A percentile compares a stretch with the other conserved stretches of the same genome.
Evolutionary conservation across 805 yeast genomes (phyloP).

Genomic region (Torulaspora microellipsoides): DNA sequence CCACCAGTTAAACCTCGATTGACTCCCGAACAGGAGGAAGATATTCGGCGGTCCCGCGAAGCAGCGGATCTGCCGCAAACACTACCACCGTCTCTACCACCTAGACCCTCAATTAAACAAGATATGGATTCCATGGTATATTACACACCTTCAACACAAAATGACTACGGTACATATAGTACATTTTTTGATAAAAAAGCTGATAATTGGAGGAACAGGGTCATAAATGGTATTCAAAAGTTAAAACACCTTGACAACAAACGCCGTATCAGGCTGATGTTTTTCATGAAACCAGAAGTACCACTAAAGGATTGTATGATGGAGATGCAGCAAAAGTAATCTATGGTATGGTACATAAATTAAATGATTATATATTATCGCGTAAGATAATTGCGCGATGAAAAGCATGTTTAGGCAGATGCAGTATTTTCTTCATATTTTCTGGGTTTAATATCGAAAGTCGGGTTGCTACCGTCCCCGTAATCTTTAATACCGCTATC

Average conservation of each 20-base stretch:
- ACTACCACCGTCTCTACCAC: slow-evolving; percentile 18
- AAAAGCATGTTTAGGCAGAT: slow-evolving; percentile 16
- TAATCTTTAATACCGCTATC: slow-evolving; percentile 56
- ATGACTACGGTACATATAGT: slow-evolving; percentile 27
- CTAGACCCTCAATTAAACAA: slow-evolving; percentile 13
- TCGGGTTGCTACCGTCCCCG: slow-evolving; percentile 57
- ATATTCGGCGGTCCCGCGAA: slow-evolving; percentile 9
- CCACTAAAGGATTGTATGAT: slow-evolving; percentile 24
- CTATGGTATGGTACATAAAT: not conserved
- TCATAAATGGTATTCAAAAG: slow-evolving; percentile 37
- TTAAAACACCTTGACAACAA: slow-evolving; percentile 18
- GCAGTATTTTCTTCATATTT: slow-evolving; percentile 11
- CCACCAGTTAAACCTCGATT: slow-evolving; percentile 24
- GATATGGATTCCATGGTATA: slow-evolving; percentile 11
- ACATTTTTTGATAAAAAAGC: slow-evolving; percentile 43
- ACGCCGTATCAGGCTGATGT: slow-evolving; percentile 23
- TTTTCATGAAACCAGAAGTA: slow-evolving; percentile 29
- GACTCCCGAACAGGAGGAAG: slow-evolving; percentile 13
- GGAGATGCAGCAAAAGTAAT: slow-evolving; percentile 5
- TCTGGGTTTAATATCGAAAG: slow-evolving; percentile 29
- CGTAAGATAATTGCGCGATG: slow-evolving; percentile 1
- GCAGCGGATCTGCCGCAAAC: not conserved
- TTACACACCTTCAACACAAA: slow-evolving; percentile 28
- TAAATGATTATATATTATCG: slow-evolving; percentile 1
- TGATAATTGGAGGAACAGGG: slow-evolving; percentile 54